phyloP scores from a whole-genome alignment of 805 yeast species.

The Pachysolen tannophilus region DNA sequence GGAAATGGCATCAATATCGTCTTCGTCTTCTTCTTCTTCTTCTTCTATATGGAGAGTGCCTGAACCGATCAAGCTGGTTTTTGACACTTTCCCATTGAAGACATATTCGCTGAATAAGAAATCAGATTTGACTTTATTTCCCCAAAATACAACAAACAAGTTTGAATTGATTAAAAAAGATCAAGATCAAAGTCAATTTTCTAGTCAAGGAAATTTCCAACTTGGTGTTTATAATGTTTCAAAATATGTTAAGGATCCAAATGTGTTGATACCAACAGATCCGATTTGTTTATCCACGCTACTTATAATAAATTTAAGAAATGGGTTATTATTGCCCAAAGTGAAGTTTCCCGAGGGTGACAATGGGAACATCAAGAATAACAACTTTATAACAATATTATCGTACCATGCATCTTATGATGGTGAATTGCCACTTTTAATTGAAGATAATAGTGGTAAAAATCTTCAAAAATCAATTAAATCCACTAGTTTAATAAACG shows the following conservation, averaged over 20 bases:
- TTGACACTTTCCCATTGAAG: conserved; percentile 44
- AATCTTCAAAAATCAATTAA: conserved; percentile 26
- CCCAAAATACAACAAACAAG: neutral
- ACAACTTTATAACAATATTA: conserved; percentile 31
- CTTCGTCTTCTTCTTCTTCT: no score
- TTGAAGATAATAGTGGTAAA: conserved; percentile 39
- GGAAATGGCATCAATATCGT: no score
- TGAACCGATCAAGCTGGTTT: conserved; percentile 31
- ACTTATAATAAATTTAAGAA: conserved; percentile 37
- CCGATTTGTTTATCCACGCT: conserved; percentile 46
- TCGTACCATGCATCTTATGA: conserved; percentile 42
- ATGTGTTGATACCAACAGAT: conserved; percentile 40
- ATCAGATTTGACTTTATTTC: conserved; percentile 10
- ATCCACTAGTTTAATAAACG: conserved; percentile 27
- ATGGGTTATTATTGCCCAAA: conserved; percentile 34
- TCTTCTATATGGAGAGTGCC: conserved; percentile 25
- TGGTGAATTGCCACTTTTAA: conserved; percentile 44
- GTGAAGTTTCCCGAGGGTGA: neutral
- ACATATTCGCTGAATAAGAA: conserved; percentile 29
- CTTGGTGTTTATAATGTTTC: conserved; percentile 46
- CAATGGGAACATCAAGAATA: conserved; percentile 8
- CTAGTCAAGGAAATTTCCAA: conserved; percentile 27
- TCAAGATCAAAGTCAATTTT: conserved; percentile 5
- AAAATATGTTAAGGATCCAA: conserved; percentile 20
- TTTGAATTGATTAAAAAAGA: conserved; percentile 5